These are phyloP conservation scores for Apiotrichum montevideense DNA, from an alignment of 1,284 basidiomycete species.

Conservation along the genomic window DNA sequence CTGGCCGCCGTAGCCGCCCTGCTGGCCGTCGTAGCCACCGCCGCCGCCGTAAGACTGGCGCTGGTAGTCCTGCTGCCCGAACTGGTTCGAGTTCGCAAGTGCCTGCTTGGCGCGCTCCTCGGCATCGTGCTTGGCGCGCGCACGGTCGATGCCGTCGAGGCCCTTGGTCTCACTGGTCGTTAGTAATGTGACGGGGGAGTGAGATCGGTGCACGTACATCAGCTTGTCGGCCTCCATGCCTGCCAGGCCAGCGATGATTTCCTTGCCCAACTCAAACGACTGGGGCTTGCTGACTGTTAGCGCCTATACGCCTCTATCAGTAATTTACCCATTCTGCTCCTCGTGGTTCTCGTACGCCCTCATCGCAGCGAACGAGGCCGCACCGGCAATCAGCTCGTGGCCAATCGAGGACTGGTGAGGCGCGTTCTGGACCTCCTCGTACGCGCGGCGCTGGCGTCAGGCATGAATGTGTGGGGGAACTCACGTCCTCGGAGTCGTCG, in stretches of 20 bases:
- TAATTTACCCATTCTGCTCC: constrained; percentile 13
- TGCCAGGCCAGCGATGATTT: constrained; percentile 29
- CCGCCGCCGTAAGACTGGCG: constrained; percentile 6
- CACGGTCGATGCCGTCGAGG: constrained; percentile 19
- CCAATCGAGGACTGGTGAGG: constrained; percentile 12
- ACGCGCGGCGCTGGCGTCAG: constrained; percentile 11
- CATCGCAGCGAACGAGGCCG: constrained; percentile 30
- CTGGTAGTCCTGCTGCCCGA: constrained; percentile 14
- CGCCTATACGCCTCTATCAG: too few species aligned
- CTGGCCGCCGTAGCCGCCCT: constrained; percentile 3
- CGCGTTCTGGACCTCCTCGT: constrained; percentile 17
- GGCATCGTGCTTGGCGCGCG: constrained; percentile 23
- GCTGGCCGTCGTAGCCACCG: not conserved
- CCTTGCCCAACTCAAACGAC: constrained; percentile 23
- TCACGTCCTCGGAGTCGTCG: constrained; percentile 22
- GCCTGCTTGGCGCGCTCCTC: constrained; percentile 19
- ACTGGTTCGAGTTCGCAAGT: constrained; percentile 18
- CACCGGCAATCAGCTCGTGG: constrained; percentile 19
- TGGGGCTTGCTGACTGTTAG: constrained; percentile 11
- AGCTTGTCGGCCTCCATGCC: constrained; percentile 35
- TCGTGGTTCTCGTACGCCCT: constrained; percentile 30
- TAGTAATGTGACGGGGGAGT: not conserved
- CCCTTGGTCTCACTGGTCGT: constrained; percentile 24
- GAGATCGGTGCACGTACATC: constrained; percentile 10
- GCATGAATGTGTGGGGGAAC: not conserved